These are phyloP conservation scores for Pestalotiopsis sp. DNA, from an alignment of 2,329 filamentous ascomycete genomes.

Conservation along the genomic window DNA sequence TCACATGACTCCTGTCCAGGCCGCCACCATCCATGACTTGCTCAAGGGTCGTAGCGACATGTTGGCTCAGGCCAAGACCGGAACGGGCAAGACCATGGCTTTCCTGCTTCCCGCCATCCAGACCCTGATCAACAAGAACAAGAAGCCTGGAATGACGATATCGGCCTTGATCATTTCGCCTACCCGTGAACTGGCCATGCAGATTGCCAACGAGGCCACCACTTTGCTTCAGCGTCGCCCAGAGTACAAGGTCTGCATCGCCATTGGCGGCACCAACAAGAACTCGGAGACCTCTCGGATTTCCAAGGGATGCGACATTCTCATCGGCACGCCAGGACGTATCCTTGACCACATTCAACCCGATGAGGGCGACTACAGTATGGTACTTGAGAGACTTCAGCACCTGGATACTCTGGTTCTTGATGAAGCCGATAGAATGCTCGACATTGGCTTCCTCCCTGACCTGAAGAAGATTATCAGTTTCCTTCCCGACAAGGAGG, in stretches of 20 bases:
- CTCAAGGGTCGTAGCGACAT: constrained; percentile 50
- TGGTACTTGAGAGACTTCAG: constrained; percentile 67
- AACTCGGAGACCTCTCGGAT: constrained; percentile 72
- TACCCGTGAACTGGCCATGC: constrained; percentile 71
- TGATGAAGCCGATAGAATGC: constrained; percentile 80
- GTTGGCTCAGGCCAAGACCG: constrained; percentile 83
- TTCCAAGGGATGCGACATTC: constrained; percentile 73
- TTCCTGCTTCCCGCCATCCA: constrained; percentile 86
- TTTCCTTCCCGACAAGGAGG: constrained; percentile 65
- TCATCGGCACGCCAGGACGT: constrained; percentile 81
- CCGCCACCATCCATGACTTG: constrained; percentile 51
- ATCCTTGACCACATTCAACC: constrained; percentile 79
- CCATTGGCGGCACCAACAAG: constrained; percentile 81
- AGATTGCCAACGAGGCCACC: constrained; percentile 72
- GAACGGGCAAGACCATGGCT: constrained; percentile 84
- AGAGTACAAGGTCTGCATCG: constrained; percentile 73
- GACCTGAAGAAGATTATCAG: constrained; percentile 77
- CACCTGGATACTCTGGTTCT: constrained; percentile 78
- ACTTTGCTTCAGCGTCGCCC: constrained; percentile 74
- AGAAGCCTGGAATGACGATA: constrained; percentile 42
- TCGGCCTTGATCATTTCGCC: constrained; percentile 70
- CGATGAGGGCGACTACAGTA: constrained; percentile 58
- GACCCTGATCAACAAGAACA: constrained; percentile 61
- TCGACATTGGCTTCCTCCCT: constrained; percentile 85
- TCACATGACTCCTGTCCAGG: constrained; percentile 59